Evolutionary conservation across 164 flowering plant species (phyloP).

Genomic region (Piper betle): DNA sequence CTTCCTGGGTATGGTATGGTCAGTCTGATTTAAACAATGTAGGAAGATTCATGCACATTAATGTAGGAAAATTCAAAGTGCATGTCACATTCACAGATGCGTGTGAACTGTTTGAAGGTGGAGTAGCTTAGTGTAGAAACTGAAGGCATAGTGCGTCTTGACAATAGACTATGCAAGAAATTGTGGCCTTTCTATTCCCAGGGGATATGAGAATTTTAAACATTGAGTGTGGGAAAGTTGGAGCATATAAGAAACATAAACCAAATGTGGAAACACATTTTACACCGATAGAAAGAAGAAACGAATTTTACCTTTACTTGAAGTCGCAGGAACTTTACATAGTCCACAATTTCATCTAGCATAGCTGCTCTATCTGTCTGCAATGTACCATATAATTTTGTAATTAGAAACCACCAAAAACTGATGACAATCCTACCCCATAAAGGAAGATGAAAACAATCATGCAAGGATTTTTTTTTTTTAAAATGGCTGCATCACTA

Average conservation of each 20-base stretch:
- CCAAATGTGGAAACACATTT: not conserved
- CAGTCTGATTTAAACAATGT: no score
- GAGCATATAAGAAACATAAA: not conserved
- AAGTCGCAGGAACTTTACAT: constrained; percentile 28
- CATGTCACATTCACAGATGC: no score
- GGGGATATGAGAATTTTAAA: no score
- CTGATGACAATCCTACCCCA: no score
- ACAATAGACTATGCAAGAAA: no score
- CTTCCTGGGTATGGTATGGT: no score
- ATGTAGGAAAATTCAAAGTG: no score
- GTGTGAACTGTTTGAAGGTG: no score
- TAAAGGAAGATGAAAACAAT: not conserved
- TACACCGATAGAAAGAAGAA: not conserved
- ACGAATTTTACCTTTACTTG: constrained; percentile 23
- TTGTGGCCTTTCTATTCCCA: not conserved
- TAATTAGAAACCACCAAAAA: not conserved
- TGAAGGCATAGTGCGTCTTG: not conserved
- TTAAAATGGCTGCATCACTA: no score
- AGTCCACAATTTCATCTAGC: constrained; percentile 36
- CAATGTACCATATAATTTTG: constrained; percentile 1
- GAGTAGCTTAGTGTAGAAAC: no score
- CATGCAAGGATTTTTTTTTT: not conserved
- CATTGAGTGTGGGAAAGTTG: not conserved
- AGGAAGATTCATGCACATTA: no score
- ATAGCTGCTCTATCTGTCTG: constrained; percentile 38